These are phyloP conservation scores for Fusarium dimerum DNA, from an alignment of 2,329 filamentous ascomycete species.

Conservation along the genomic window DNA sequence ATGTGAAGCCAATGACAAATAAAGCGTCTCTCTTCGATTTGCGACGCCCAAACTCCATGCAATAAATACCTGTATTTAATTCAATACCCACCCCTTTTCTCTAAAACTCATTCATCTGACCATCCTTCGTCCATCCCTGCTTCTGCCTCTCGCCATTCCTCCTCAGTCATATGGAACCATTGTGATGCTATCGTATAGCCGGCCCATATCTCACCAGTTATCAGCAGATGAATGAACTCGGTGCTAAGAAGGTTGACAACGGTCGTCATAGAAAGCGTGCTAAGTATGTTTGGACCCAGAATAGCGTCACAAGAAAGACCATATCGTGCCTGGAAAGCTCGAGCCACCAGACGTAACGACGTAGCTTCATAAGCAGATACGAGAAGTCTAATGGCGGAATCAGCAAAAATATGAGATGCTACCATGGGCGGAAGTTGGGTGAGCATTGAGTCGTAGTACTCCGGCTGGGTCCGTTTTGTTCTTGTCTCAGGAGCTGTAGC, in stretches of 20 bases:
- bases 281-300: slow-evolving; percentile 37
- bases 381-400: slow-evolving; percentile 43
- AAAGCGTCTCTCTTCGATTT: too few species aligned
- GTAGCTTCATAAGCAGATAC: slow-evolving; percentile 50
- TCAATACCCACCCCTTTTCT: too few species aligned
- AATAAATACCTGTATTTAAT: too few species aligned
- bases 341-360: slow-evolving; percentile 46
- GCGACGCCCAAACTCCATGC: too few species aligned
- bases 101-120: neutral
- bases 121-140: neutral
- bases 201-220: slow-evolving; percentile 49
- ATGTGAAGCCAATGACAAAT: too few species aligned
- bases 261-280: slow-evolving; percentile 41
- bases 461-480: slow-evolving; percentile 27
- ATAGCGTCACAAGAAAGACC: slow-evolving; percentile 43
- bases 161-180: neutral
- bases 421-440: slow-evolving; percentile 51
- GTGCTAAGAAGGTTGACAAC: slow-evolving; percentile 47
- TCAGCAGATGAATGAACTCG: slow-evolving; percentile 46
- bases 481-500: slow-evolving; percentile 45
- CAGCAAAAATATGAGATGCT: slow-evolving; percentile 49
- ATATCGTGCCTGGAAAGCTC: slow-evolving; percentile 40
- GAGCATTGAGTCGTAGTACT: slow-evolving; percentile 51
- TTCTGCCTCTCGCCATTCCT: neutral
- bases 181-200: slow-evolving; percentile 31